Evolutionary conservation across 23 red algal genomes (phyloP).

Genomic region (Cyanidioschyzon merolae): DNA sequence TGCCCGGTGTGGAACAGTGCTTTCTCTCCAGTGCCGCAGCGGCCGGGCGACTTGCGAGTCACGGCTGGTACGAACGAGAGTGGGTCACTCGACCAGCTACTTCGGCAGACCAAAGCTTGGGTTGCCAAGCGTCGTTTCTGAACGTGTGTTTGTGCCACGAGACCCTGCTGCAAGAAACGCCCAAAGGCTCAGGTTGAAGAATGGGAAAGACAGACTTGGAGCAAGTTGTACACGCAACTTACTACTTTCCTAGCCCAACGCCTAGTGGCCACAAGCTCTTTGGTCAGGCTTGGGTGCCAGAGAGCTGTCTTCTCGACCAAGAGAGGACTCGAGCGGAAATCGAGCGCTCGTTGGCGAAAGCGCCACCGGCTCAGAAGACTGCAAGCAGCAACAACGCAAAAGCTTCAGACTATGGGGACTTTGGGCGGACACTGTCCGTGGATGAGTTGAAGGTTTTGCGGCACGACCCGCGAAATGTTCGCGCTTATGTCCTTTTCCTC

Average conservation of each 20-base stretch:
- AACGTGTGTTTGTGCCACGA: too few species aligned
- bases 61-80: too few species aligned
- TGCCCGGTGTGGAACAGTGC: too few species aligned
- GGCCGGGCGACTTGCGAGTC: too few species aligned
- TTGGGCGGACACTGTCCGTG: background rate
- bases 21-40: too few species aligned
- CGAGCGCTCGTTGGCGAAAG: background rate
- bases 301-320: background rate
- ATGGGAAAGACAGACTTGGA: background rate
- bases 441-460: background rate
- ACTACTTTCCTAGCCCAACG: background rate
- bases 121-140: too few species aligned
- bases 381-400: background rate
- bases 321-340: background rate
- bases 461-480: background rate
- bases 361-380: background rate
- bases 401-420: constrained; percentile 1
- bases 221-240: background rate
- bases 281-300: background rate
- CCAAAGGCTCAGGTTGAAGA: too few species aligned
- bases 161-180: too few species aligned
- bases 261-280: background rate
- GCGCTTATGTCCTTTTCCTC: constrained; percentile 7
- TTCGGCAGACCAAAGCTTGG: too few species aligned
- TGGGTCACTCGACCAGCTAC: too few species aligned